Conservation (phyloP, 208 protist species). For the Phytomonas francai region DNA sequence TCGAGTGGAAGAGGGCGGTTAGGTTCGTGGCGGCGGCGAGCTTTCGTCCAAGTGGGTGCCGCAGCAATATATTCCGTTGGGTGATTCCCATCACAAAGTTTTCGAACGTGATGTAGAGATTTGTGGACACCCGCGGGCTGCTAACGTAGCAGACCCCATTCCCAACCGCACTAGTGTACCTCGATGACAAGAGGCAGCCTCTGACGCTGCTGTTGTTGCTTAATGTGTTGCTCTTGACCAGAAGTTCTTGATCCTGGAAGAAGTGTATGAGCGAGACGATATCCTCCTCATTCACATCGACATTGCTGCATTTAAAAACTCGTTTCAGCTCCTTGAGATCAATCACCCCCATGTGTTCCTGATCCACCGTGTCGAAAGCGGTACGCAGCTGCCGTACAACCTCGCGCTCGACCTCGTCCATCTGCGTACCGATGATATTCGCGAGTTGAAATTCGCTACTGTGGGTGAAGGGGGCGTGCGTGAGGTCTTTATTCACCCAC, state of each 20-base stretch:
- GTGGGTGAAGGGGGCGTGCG: slow-evolving; percentile 42
- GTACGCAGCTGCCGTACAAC: slow-evolving; percentile 70
- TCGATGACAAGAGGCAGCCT: neutral
- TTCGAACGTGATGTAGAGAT: slow-evolving; percentile 68
- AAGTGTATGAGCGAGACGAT: slow-evolving; percentile 67
- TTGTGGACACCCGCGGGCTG: neutral
- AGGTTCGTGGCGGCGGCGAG: slow-evolving; percentile 78
- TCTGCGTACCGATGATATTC: slow-evolving; percentile 74
- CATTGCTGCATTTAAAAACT: slow-evolving; percentile 63
- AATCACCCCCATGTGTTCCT: slow-evolving; percentile 74
- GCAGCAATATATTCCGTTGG: slow-evolving; percentile 70
- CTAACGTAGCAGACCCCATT: neutral
- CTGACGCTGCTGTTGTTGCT: slow-evolving; percentile 1
- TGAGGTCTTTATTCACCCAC: slow-evolving; percentile 77
- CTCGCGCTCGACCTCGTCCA: slow-evolving; percentile 65
- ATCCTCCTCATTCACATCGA: slow-evolving; percentile 48
- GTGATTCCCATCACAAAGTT: slow-evolving; percentile 76
- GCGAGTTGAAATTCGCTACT: slow-evolving; percentile 68
- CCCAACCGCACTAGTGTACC: neutral
- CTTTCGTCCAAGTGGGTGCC: slow-evolving; percentile 72
- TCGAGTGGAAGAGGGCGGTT: slow-evolving; percentile 56
- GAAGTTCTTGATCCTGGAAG: slow-evolving; percentile 50
- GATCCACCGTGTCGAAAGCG: slow-evolving; percentile 85
- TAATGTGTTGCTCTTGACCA: neutral
- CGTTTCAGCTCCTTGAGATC: slow-evolving; percentile 41